Percentiles rank a stretch among this genome's conserved stretches.
Conservation (phyloP, 768 basidiomycete genomes). For the Trametes villosa region DNA sequence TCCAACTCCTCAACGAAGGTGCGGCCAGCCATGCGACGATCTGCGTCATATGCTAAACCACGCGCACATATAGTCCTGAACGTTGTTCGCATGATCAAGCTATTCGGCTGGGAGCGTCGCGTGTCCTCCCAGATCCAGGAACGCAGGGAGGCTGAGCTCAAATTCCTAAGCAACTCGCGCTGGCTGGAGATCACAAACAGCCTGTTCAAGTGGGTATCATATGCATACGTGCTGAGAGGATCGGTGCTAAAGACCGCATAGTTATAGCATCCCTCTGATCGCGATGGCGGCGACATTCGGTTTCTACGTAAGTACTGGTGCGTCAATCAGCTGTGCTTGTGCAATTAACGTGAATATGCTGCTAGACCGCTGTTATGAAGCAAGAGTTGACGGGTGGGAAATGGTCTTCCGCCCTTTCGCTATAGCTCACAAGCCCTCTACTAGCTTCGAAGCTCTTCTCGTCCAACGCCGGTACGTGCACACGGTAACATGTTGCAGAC, state of each 20-base stretch:
- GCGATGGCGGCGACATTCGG: conserved; percentile 71
- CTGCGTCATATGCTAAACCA: not conserved
- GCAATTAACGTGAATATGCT: not conserved
- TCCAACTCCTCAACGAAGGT: conserved; percentile 50
- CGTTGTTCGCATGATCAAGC: conserved; percentile 53
- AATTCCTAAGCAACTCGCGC: conserved; percentile 55
- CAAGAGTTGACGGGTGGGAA: conserved; percentile 37
- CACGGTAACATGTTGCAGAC: conserved; percentile 9
- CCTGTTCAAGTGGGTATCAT: conserved; percentile 44
- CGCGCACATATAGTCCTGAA: conserved; percentile 37
- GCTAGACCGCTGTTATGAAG: conserved; percentile 43
- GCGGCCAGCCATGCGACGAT: not conserved
- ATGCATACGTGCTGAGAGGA: not conserved
- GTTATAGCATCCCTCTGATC: conserved; percentile 61
- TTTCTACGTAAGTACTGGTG: conserved; percentile 50
- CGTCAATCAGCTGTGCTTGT: not conserved
- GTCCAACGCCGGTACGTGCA: conserved; percentile 35
- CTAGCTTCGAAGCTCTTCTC: conserved; percentile 43
- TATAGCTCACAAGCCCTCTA: not conserved
- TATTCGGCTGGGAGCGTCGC: conserved; percentile 49
- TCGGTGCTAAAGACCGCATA: conserved; percentile 30
- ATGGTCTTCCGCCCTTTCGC: not conserved
- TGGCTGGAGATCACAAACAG: conserved; percentile 52
- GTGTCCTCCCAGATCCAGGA: conserved; percentile 55
- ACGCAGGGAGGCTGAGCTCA: conserved; percentile 65